Conservation (phyloP, 129 eudicot species). For the Flaveria ramosissima region DNA sequence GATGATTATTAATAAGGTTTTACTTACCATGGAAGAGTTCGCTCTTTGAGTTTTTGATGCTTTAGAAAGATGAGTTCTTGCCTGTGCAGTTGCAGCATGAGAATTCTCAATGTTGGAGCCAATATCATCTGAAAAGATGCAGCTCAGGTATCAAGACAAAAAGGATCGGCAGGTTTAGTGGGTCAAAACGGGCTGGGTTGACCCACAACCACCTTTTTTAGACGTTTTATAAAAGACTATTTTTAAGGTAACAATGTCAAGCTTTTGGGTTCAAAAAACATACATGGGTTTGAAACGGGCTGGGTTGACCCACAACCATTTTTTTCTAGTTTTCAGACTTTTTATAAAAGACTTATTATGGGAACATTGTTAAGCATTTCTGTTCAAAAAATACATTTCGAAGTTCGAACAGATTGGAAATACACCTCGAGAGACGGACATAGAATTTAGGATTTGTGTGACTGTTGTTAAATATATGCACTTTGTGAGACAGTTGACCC, state of each 20-base stretch:
- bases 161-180: not conserved
- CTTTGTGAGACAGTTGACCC: too few relatives aligned
- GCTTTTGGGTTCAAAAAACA: too few relatives aligned
- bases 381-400: too few relatives aligned
- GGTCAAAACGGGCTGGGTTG: not conserved
- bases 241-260: too few relatives aligned
- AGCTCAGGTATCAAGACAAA: not conserved
- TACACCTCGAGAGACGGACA: too few relatives aligned
- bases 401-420: too few relatives aligned
- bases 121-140: conserved; percentile 62
- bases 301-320: not conserved
- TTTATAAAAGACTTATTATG: not conserved
- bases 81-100: conserved; percentile 92
- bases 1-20: not conserved
- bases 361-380: too few relatives aligned
- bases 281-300: not conserved
- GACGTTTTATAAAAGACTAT: too few relatives aligned
- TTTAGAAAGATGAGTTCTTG: conserved; percentile 72
- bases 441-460: too few relatives aligned
- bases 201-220: not conserved
- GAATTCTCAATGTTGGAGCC: conserved; percentile 79
- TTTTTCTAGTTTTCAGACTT: not conserved
- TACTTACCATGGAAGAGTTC: conserved; percentile 87
- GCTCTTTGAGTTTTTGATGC: conserved; percentile 88
- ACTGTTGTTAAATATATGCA: not conserved